Conservation (phyloP, 1,139 yeast species). For the Kurtzmaniella natalensis region DNA sequence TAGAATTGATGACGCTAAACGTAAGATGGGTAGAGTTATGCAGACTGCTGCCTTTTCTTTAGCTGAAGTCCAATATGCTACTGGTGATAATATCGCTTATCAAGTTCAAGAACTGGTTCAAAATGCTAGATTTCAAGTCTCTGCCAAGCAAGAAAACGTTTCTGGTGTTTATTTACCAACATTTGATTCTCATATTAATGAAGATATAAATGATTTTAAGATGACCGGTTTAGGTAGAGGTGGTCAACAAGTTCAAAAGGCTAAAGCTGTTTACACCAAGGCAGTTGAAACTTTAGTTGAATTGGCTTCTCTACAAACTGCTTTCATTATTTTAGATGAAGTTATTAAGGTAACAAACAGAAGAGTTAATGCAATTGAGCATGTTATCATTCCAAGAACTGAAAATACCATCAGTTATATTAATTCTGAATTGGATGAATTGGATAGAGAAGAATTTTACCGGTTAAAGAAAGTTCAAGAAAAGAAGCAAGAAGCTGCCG, state of each 20-base stretch:
- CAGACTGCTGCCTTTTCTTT: conserved; percentile 96
- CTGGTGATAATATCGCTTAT: conserved; percentile 91
- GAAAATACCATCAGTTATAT: conserved; percentile 92
- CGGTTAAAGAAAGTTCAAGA: conserved; percentile 95
- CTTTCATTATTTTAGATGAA: conserved; percentile 92
- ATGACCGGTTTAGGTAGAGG: conserved; percentile 97
- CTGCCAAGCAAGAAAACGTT: conserved; percentile 92
- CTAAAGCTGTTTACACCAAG: conserved; percentile 85
- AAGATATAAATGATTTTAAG: conserved; percentile 85
- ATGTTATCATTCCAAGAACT: conserved; percentile 94
- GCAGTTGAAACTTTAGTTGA: conserved; percentile 96
- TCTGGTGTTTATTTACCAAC: conserved; percentile 94
- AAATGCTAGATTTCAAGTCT: conserved; percentile 83
- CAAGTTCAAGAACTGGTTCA: conserved; percentile 95
- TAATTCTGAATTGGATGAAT: conserved; percentile 93
- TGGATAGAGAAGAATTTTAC: conserved; percentile 97
- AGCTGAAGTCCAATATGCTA: conserved; percentile 96
- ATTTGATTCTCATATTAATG: conserved; percentile 80
- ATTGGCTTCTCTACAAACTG: conserved; percentile 91
- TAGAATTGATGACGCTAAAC: conserved; percentile 91
- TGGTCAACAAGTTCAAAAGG: conserved; percentile 96
- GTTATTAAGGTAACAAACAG: conserved; percentile 96
- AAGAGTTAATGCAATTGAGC: conserved; percentile 98
- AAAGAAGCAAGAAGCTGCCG: conserved; percentile 81
- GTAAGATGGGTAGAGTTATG: conserved; percentile 98